Evolutionary conservation across 2,329 filamentous ascomycete genomes (phyloP).

Genomic region (Bipolaris victoriae): DNA sequence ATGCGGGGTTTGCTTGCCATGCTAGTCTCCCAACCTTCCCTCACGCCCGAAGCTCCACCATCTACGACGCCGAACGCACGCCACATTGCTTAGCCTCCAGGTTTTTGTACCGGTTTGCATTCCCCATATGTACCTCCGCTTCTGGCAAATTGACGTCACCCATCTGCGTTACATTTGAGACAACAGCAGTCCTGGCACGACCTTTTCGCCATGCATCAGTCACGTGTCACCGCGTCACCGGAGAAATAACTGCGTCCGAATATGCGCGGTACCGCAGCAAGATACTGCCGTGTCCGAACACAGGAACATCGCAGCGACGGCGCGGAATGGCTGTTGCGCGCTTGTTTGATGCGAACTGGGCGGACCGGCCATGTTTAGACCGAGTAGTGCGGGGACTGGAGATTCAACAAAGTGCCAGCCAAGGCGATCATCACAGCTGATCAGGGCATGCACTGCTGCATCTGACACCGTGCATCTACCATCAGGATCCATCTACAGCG

Average conservation of each 20-base stretch:
- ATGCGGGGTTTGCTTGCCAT: conserved; percentile 5
- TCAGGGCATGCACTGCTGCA: conserved; percentile 17
- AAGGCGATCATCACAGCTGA: conserved; percentile 21
- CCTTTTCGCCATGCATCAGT: conserved; percentile 8
- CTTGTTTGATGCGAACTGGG: neutral
- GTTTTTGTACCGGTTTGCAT: conserved; percentile 4
- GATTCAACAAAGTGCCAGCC: conserved; percentile 14
- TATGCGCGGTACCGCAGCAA: neutral
- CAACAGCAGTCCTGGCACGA: conserved; percentile 13
- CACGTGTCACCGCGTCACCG: neutral
- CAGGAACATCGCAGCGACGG: neutral
- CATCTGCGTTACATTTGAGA: conserved; percentile 9
- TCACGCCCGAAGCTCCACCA: conserved; percentile 1
- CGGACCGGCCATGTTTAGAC: conserved; percentile 2
- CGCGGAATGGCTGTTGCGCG: neutral
- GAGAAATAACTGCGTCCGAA: neutral
- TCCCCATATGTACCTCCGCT: neutral
- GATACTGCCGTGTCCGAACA: neutral
- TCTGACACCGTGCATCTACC: conserved; percentile 24
- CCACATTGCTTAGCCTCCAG: conserved; percentile 14
- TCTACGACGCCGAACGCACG: conserved; percentile 3
- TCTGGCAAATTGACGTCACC: conserved; percentile 22
- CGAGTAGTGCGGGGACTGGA: conserved; percentile 17
- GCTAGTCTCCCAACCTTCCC: neutral
- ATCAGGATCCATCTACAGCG: conserved; percentile 23